phyloP scores from a whole-genome alignment of 768 basidiomycete species.

The Amanita pseudoporphyria region DNA sequence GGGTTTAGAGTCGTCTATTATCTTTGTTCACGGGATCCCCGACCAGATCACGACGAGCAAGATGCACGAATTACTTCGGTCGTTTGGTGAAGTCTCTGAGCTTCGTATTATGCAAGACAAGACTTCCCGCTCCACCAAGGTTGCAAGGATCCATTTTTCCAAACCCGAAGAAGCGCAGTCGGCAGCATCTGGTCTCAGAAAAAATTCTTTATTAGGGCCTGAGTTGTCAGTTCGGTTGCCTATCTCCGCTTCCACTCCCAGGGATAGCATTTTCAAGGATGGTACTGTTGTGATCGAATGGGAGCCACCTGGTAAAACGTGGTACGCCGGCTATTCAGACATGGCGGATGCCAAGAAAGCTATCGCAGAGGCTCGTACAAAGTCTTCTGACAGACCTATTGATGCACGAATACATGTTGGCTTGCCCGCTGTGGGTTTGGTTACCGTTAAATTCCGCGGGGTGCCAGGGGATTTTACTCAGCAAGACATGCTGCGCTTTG shows the following conservation, averaged over 20 bases:
- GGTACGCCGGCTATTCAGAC: constrained; percentile 54
- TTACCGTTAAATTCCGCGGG: constrained; percentile 51
- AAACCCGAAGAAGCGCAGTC: constrained; percentile 37
- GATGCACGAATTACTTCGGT: constrained; percentile 28
- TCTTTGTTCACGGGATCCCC: constrained; percentile 46
- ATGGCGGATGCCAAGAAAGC: constrained; percentile 39
- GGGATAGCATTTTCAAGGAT: constrained; percentile 36
- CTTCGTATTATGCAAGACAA: constrained; percentile 22
- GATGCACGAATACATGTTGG: constrained; percentile 44
- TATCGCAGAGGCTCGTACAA: constrained; percentile 30
- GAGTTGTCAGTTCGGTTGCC: constrained; percentile 37
- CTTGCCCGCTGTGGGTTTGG: constrained; percentile 44
- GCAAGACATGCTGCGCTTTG: constrained; percentile 35
- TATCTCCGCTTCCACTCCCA: constrained; percentile 26
- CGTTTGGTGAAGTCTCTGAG: constrained; percentile 38
- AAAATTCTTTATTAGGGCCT: constrained; percentile 25
- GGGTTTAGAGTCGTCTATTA: constrained; percentile 59
- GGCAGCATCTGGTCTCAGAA: constrained; percentile 46
- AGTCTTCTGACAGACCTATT: constrained; percentile 30
- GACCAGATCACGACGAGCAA: constrained; percentile 19
- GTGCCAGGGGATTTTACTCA: constrained; percentile 37
- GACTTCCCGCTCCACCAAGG: constrained; percentile 15
- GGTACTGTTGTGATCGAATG: constrained; percentile 49
- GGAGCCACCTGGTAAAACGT: constrained; percentile 45
- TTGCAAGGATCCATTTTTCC: constrained; percentile 37